Conservation (phyloP, 345 rosid species). For the Brassica juncea region DNA sequence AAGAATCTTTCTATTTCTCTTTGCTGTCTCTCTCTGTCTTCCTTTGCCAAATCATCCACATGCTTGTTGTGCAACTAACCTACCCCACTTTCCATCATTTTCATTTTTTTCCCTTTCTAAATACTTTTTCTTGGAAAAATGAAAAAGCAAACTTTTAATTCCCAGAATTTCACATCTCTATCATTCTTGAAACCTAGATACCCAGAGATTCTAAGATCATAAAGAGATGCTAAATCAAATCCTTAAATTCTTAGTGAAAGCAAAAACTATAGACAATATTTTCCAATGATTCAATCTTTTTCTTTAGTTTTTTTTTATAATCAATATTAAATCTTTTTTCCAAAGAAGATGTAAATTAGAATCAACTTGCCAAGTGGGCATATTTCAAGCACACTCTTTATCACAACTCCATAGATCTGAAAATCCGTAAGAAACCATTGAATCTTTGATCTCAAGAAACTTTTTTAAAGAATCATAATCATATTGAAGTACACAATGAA, state of each 20-base stretch:
- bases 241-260: neutral
- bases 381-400: slow-evolving; percentile 23
- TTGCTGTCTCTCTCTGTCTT: slow-evolving; percentile 23
- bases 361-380: slow-evolving; percentile 33
- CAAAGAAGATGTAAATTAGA: neutral
- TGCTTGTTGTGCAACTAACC: slow-evolving; percentile 46
- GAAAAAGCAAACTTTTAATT: slow-evolving; percentile 6
- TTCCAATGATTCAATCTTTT: slow-evolving; percentile 6
- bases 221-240: slow-evolving; percentile 11
- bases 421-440: neutral
- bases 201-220: slow-evolving; percentile 15
- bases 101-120: neutral
- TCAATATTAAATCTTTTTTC: slow-evolving; percentile 15
- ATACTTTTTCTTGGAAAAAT: slow-evolving; percentile 9
- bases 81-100: slow-evolving; percentile 37
- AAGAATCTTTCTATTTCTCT: slow-evolving; percentile 32
- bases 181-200: slow-evolving; percentile 11
- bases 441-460: slow-evolving; percentile 9
- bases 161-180: slow-evolving; percentile 28
- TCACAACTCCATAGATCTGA: slow-evolving; percentile 35
- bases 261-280: neutral
- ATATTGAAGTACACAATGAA: neutral
- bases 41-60: slow-evolving; percentile 44
- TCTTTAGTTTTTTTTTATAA: neutral
- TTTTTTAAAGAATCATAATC: neutral